phyloP scores from a whole-genome alignment of 169 alveolate species.

The Plasmodium relictum region DNA sequence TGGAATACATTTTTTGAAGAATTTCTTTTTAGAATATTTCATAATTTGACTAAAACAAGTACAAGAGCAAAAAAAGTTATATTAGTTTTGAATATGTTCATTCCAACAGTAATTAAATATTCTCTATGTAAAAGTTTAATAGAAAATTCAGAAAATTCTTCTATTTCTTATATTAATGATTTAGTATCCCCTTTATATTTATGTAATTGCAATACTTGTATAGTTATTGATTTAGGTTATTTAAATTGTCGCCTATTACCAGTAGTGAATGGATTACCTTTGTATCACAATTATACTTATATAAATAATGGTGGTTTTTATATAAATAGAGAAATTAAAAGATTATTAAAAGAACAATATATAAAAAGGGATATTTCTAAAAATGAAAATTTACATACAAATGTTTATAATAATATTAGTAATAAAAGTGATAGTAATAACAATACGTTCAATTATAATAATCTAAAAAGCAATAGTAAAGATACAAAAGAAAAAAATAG shows the following conservation, averaged over 20 bases:
- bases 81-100: slow-evolving; percentile 64
- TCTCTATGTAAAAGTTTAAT: slow-evolving; percentile 66
- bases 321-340: slow-evolving; percentile 52
- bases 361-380: neutral
- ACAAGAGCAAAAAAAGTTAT: slow-evolving; percentile 64
- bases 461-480: neutral
- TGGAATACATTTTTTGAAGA: slow-evolving; percentile 71
- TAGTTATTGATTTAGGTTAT: slow-evolving; percentile 65
- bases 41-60: slow-evolving; percentile 30
- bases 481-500: neutral
- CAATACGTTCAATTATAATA: neutral
- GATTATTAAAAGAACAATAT: slow-evolving; percentile 59
- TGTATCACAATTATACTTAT: slow-evolving; percentile 72
- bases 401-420: neutral
- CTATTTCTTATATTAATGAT: slow-evolving; percentile 64
- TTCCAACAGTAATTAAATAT: slow-evolving; percentile 70
- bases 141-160: slow-evolving; percentile 42
- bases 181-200: slow-evolving; percentile 64
- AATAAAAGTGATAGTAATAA: neutral
- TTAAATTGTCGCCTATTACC: slow-evolving; percentile 60
- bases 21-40: slow-evolving; percentile 41
- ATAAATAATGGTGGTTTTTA: slow-evolving; percentile 72
- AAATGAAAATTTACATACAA: neutral
- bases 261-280: slow-evolving; percentile 57
- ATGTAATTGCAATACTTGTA: slow-evolving; percentile 73